Evolutionary conservation across 345 rosid genomes (phyloP).

Genomic region (Citropsis articulata): DNA sequence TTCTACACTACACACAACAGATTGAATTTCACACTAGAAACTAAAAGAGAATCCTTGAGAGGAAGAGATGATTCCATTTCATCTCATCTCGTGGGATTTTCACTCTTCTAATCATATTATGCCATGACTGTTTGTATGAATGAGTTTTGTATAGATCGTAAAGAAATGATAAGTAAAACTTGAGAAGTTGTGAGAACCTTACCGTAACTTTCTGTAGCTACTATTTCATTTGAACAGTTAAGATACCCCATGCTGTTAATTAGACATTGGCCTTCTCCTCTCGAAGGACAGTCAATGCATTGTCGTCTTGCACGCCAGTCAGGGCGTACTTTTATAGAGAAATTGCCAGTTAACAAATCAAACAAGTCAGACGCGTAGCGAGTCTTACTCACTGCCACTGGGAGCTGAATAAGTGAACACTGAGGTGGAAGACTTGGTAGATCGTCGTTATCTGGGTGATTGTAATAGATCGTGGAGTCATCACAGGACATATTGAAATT

Average conservation of each 20-base stretch:
- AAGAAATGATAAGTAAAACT: background rate
- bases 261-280: slow-evolving; percentile 9
- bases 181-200: background rate
- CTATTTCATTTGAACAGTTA: background rate
- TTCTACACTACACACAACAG: too few relatives aligned
- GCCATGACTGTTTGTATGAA: too few relatives aligned
- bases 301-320: background rate
- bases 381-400: slow-evolving; percentile 8
- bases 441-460: too few relatives aligned
- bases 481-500: background rate
- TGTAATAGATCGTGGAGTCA: background rate
- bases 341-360: slow-evolving; percentile 11
- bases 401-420: slow-evolving; percentile 31
- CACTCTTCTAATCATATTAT: too few relatives aligned
- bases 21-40: too few relatives aligned
- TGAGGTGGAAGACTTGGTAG: slow-evolving; percentile 1
- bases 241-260: background rate
- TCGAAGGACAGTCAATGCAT: slow-evolving; percentile 9
- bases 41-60: too few relatives aligned
- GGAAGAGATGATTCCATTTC: background rate
- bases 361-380: background rate
- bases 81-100: background rate
- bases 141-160: too few relatives aligned
- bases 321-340: slow-evolving; percentile 6
- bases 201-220: background rate